phyloP scores from a whole-genome alignment of 768 basidiomycete species.

The Gloeopeniophorella convolvens region DNA sequence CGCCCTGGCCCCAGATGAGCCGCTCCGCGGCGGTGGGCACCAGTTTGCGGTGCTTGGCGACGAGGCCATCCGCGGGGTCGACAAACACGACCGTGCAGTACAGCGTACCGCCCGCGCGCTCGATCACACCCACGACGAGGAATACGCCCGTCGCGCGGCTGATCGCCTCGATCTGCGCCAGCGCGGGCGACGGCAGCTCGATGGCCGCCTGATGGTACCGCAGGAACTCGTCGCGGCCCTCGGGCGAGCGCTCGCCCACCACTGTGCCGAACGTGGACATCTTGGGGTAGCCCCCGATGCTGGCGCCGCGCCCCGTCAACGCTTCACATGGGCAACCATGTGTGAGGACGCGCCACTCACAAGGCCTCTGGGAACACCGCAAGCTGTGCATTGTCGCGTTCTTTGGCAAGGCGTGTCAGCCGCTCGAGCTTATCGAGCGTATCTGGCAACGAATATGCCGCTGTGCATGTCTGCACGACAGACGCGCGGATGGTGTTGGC shows the following conservation, averaged over 20 bases:
- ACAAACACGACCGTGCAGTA: conserved; percentile 58
- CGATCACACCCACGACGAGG: conserved; percentile 54
- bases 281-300: conserved; percentile 57
- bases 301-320: too few species aligned
- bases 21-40: conserved; percentile 57
- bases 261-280: conserved; percentile 45
- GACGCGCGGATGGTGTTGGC: conserved; percentile 39
- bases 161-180: conserved; percentile 41
- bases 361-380: conserved; percentile 56
- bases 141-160: conserved; percentile 44
- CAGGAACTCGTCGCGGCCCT: conserved; percentile 54
- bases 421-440: conserved; percentile 46
- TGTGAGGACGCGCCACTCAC: conserved; percentile 32
- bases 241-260: conserved; percentile 42
- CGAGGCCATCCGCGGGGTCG: conserved; percentile 37
- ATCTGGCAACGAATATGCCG: conserved; percentile 37
- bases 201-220: conserved; percentile 50
- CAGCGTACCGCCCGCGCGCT: conserved; percentile 51
- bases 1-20: conserved; percentile 57
- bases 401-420: conserved; percentile 39
- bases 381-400: conserved; percentile 41
- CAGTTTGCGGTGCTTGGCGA: conserved; percentile 61
- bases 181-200: conserved; percentile 46
- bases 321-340: too few species aligned
- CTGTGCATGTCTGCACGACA: conserved; percentile 47